A percentile compares a stretch with the other conserved stretches of the same genome.
phyloP scores from a whole-genome alignment of 2,329 filamentous ascomycete species.

The Aspergillus texensis region DNA sequence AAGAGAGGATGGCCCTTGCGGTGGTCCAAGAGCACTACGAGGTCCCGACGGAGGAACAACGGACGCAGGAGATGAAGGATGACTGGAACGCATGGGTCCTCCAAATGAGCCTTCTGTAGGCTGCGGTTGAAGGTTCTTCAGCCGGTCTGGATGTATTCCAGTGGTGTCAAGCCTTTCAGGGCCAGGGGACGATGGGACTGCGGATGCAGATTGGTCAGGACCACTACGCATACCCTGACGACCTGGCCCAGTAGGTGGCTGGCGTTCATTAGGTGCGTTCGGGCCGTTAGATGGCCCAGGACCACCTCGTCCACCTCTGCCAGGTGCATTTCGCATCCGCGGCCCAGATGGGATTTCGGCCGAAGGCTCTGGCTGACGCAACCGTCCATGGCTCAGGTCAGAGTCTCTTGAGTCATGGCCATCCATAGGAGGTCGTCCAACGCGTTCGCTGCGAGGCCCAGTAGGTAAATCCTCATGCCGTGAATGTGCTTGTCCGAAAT shows the following conservation, averaged over 20 bases:
- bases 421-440: slow-evolving; percentile 28
- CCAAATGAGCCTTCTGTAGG: slow-evolving; percentile 23
- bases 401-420: slow-evolving; percentile 41
- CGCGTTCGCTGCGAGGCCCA: slow-evolving; percentile 54
- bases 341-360: slow-evolving; percentile 59
- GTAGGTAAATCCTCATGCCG: slow-evolving; percentile 54
- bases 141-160: slow-evolving; percentile 58
- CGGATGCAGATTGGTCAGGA: slow-evolving; percentile 34
- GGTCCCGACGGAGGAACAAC: slow-evolving; percentile 45
- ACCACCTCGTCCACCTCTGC: slow-evolving; percentile 42
- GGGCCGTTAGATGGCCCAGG: slow-evolving; percentile 25
- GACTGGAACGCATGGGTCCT: slow-evolving; percentile 26
- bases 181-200: slow-evolving; percentile 36
- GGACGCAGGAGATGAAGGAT: slow-evolving; percentile 27
- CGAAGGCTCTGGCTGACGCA: slow-evolving; percentile 42
- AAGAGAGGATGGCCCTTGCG: slow-evolving; percentile 38
- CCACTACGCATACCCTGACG: slow-evolving; percentile 40
- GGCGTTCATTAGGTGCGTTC: slow-evolving; percentile 37
- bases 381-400: slow-evolving; percentile 51
- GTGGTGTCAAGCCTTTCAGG: slow-evolving; percentile 39
- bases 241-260: slow-evolving; percentile 47
- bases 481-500: slow-evolving; percentile 26
- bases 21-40: slow-evolving; percentile 38
- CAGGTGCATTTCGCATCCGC: slow-evolving; percentile 44
- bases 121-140: slow-evolving; percentile 48